Base-by-base conservation (phyloP, 2,329 filamentous ascomycete species). In the Paracamarosporium sp. region DNA sequence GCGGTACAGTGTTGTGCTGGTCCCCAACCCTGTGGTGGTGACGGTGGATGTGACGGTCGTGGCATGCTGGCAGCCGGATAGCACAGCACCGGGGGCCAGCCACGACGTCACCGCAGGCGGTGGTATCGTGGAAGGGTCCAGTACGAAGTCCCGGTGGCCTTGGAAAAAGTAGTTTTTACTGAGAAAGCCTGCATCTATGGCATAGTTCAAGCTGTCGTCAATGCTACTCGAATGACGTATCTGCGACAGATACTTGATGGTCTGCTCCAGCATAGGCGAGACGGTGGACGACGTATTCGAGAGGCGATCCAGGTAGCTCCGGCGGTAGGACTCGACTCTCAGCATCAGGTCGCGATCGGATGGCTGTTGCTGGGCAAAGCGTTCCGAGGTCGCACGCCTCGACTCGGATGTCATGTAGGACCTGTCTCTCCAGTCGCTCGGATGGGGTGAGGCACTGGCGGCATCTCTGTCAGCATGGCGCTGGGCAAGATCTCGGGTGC, bases 41-140 rank as follows among this genome's bases (percentile, higher is more conserved):
- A 63, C 40, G 53, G 63, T 65, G 2, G 72, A 67, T 1, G 72
- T 67, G 20, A 76, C 65, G 17, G 70, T 76, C 8, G 78, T 80
- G 20, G 86, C 86, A 66, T 86, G 83, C 68, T 90, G 88, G 25
- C 81, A 85, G 3, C 88, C 88, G 12, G 82, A 82, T 61, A 89
- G 87, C 0, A 86, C 79, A 51, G 84, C 82, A 20, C 88, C 87
- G 5, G 85, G 82, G 50, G 83, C 81, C 11, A 90, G 75, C 86
- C 86, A 89, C 7, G 87, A 89, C 47, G 82, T 87, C 51, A 80
- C 75, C 2, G 74, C 66, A n/a, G 85, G 82, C 1, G 81, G 80
- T 2, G 80, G 76, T 15, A 88, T 78, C 28, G 76, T 79, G 20
- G 74, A 71, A 15, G 84, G 81, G 63, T 88, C 82, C 25, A 86